Base-by-base conservation (phyloP, 768 basidiomycete species). In the Amanita rubescens region DNA sequence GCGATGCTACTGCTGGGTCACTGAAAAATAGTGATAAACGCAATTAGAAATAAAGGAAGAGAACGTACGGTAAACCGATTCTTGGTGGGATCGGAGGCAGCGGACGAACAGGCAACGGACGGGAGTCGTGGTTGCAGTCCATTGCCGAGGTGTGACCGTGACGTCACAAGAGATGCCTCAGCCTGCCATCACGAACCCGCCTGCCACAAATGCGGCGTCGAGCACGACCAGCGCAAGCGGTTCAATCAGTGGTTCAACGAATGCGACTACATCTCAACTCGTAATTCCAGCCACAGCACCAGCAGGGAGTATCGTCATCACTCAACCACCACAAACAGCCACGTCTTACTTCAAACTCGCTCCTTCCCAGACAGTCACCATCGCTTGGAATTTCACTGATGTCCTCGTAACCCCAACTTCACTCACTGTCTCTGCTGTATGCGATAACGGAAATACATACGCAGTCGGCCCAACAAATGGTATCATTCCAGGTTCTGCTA, bases 321-420 rank as follows among this genome's bases (percentile, higher is more conserved):
- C 89, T 39, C 79, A 89, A 63, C 94, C 94, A 0, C 87, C 90
- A 0, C 79, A 84, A 58, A 87, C 87, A 8, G 79, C 82, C 30
- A 85, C 87, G 2, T 89, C 90, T 20, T 95, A 82, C 74, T 95
- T 82, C 75, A 93, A 94, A 77, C 87, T 96, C 63, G 88, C 90
- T 0, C 71, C 72, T 1, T 74, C 73, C 47, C 77, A 90, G 58
- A 70, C 74, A 55, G 81, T 96, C 63, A 95, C 92, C 19, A 90
- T 96, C 66, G 94, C 78, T 10, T 96, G 93, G 94, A 92, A 91
- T 69, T 79, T 92, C 62, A 90, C 90, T 14, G 75, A 75, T 54
- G 72, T 97, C 38, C 70, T 86, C 58, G 78, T 74, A 39, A 83
- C 79, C 0, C 93, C 93, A 0, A 79, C 82, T 3, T 75, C 75